Base-by-base conservation (phyloP, 768 basidiomycete genomes). In the Porphyrellus cyaneotinctus region DNA sequence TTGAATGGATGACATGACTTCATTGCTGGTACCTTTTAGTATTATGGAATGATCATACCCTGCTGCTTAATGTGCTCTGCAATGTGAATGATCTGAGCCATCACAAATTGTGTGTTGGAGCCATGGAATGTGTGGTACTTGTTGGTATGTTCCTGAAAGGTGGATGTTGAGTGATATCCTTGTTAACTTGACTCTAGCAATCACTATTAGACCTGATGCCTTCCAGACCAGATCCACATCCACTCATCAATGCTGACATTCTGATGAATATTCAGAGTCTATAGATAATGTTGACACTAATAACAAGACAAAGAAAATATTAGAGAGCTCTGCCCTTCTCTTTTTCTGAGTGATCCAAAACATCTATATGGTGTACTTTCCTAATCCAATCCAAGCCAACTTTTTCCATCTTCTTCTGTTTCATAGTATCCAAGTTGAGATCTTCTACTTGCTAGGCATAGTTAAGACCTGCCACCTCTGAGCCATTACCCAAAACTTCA, bases 61-160 rank as follows among this genome's bases (percentile, higher is more conserved):
- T 93, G 4, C 67, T 93, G 20, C 64, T 94, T 54, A 84, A 82
- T 50, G 86, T 93, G 0, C 76, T 95, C 44, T 73, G 80, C 18
- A 87, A 88, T 43, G 86, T 87, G 12, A 84, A 83, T 38, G 80
- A 81, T 7, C 65, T 77, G 1, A 84, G 85, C 46, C 85, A 88
- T 65, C 74, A 77, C 23, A 85, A 84, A 63, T 62, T 94, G 46
- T 75, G 88, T 22, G 79, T 83, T 35, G 91, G 92, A 64, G 89
- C 90, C 1, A 93, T 95, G 88, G 92, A 95, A 64, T 93, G 91
- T 66, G 91, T 89, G 0, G 88, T 88, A 9, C 73, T 92, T 18
- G 87, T 91, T 54, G 91, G 91, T 91, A 36, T 17, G 81, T 68
- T 22, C 39, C 57, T 51, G 41, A 31, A 9, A 9, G 26, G 4